These are phyloP conservation scores for Brettanomyces nanus DNA, from an alignment of 805 yeast genomes.

Conservation along the genomic window DNA sequence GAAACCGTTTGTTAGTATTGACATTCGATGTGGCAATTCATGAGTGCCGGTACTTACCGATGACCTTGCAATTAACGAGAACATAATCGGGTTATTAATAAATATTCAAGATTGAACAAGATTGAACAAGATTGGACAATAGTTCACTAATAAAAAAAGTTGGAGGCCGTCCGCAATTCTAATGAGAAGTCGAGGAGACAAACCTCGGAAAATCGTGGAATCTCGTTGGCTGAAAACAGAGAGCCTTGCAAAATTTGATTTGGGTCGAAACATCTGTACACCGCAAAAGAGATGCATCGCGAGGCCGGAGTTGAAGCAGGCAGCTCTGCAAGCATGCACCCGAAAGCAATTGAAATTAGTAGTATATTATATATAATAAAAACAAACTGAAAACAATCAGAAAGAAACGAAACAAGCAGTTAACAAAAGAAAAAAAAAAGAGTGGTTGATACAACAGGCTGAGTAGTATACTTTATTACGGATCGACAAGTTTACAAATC, in stretches of 20 bases:
- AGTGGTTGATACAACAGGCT: neutral
- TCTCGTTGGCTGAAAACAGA: constrained; percentile 10
- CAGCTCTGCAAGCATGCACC: too few relatives aligned
- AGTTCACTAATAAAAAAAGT: too few relatives aligned
- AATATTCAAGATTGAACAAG: too few relatives aligned
- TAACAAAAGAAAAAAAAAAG: neutral
- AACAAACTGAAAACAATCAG: neutral
- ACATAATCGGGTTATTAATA: too few relatives aligned
- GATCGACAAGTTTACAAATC: too few relatives aligned
- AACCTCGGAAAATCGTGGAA: constrained; percentile 4
- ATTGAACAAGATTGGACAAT: too few relatives aligned
- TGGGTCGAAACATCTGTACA: neutral
- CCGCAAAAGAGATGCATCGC: too few relatives aligned
- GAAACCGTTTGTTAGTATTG: neutral
- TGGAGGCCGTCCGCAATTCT: too few relatives aligned
- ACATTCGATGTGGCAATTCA: neutral
- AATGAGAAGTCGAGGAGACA: too few relatives aligned
- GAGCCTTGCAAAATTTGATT: neutral
- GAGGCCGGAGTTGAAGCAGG: too few relatives aligned
- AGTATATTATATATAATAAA: neutral
- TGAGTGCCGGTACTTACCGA: constrained; percentile 14
- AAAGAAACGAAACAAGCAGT: neutral
- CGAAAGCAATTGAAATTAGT: neutral
- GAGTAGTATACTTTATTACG: too few relatives aligned
- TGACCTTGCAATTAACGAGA: constrained; percentile 13